Conservation (phyloP, 2,329 filamentous ascomycete species). For the Capronia epimyces region DNA sequence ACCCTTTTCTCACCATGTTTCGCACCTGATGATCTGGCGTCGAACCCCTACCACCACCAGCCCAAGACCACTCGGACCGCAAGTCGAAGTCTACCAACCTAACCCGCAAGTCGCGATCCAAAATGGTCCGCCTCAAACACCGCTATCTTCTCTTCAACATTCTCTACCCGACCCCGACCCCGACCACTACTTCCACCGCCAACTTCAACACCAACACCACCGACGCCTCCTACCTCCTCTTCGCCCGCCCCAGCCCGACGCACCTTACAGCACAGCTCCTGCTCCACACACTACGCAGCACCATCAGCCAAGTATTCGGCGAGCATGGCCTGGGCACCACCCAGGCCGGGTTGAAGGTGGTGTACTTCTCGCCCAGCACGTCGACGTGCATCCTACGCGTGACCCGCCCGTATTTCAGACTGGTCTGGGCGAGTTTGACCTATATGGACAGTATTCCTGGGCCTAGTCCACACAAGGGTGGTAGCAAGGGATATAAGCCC, state of each 20-base stretch:
- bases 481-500: not conserved
- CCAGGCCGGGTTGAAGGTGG: slow-evolving; percentile 53
- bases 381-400: slow-evolving; percentile 89
- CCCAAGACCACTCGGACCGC: too few species aligned
- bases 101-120: too few species aligned
- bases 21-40: too few species aligned
- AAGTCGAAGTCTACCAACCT: too few species aligned
- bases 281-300: slow-evolving; percentile 55
- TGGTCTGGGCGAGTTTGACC: slow-evolving; percentile 85
- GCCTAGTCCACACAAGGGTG: not conserved
- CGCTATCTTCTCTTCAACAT: slow-evolving; percentile 94
- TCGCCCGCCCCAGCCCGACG: slow-evolving; percentile 73
- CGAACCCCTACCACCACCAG: too few species aligned
- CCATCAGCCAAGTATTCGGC: slow-evolving; percentile 70
- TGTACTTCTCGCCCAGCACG: slow-evolving; percentile 87
- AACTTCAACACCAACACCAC: slow-evolving; percentile 38
- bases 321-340: slow-evolving; percentile 64
- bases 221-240: slow-evolving; percentile 63
- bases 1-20: too few species aligned
- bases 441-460: slow-evolving; percentile 65
- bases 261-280: slow-evolving; percentile 57
- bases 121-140: slow-evolving; percentile 96
- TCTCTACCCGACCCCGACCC: slow-evolving; percentile 62
- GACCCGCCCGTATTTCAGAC: slow-evolving; percentile 71
- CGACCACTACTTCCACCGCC: slow-evolving; percentile 20